Conservation (phyloP, 164 flowering plant genomes). For the Nymphaea thermarum region DNA sequence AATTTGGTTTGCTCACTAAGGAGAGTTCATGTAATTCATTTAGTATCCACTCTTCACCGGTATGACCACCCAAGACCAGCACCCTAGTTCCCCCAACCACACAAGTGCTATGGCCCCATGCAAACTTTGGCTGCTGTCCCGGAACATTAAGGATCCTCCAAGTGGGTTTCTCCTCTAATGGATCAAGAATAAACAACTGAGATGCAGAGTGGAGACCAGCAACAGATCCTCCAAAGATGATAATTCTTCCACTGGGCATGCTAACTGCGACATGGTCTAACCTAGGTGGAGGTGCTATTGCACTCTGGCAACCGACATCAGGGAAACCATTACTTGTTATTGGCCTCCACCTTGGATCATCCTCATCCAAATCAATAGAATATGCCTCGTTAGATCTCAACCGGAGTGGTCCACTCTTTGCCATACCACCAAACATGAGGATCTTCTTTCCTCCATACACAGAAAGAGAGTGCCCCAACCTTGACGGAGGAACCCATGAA, state of each 20-base stretch:
- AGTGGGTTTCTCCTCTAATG: conserved; percentile 73
- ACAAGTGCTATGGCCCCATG: conserved; percentile 96
- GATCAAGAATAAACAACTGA: conserved; percentile 75
- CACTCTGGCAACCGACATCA: conserved; percentile 41
- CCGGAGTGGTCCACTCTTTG: conserved; percentile 64
- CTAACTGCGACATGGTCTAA: conserved; percentile 86
- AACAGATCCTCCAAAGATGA: conserved; percentile 79
- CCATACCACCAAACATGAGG: conserved; percentile 85
- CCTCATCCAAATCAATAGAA: conserved; percentile 67
- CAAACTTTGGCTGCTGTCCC: conserved; percentile 72
- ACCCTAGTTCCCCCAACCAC: conserved; percentile 80
- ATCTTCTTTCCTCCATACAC: conserved; percentile 67
- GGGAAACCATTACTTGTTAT: conserved; percentile 40
- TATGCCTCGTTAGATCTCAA: conserved; percentile 72
- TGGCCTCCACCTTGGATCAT: conserved; percentile 65
- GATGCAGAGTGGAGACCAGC: conserved; percentile 81
- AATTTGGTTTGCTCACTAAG: conserved; percentile 34
- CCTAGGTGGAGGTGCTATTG: conserved; percentile 68
- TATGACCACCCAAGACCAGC: conserved; percentile 71
- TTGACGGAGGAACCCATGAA: conserved; percentile 63
- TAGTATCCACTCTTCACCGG: conserved; percentile 83
- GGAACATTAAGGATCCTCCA: conserved; percentile 86
- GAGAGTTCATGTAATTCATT: conserved; percentile 76
- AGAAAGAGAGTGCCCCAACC: conserved; percentile 79
- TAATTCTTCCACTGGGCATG: conserved; percentile 83